phyloP scores from a whole-genome alignment of 2,329 filamentous ascomycete genomes.

The Penicillium italicum region DNA sequence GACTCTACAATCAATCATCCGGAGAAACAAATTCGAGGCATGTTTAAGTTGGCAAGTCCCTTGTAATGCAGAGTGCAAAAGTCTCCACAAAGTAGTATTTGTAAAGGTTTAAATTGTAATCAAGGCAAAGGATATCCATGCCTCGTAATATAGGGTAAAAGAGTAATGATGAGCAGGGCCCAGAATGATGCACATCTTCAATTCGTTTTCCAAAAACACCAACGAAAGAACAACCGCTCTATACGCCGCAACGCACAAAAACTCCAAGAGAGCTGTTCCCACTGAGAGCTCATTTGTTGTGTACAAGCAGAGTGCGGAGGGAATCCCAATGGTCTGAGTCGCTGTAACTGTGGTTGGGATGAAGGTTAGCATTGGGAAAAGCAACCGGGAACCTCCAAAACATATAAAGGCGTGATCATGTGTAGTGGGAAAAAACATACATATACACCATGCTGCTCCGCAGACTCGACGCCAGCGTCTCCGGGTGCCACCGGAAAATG shows the following conservation, averaged over 20 bases:
- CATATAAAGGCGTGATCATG: too few species aligned
- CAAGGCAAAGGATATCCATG: neutral
- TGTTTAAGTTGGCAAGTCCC: too few species aligned
- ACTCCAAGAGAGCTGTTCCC: constrained; percentile 4
- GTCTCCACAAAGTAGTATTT: neutral
- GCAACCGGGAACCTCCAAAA: too few species aligned
- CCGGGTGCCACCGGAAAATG: constrained; percentile 86
- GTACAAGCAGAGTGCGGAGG: constrained; percentile 76
- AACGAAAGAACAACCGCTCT: constrained; percentile 12
- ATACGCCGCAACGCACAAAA: constrained; percentile 19
- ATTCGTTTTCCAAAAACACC: neutral
- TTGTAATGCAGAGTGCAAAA: neutral
- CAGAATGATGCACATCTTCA: neutral
- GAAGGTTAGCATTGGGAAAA: neutral
- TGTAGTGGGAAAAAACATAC: constrained; percentile 51
- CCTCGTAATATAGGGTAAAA: constrained; percentile 15
- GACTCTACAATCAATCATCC: neutral
- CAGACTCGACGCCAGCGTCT: constrained; percentile 85
- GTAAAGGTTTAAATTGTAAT: neutral
- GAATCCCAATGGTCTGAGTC: constrained; percentile 89
- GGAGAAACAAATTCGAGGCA: neutral
- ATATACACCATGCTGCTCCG: constrained; percentile 97
- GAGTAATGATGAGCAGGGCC: constrained; percentile 1
- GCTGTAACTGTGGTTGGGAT: constrained; percentile 52
- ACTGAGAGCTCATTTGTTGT: constrained; percentile 60